Evolutionary conservation across 2,329 filamentous ascomycete genomes (phyloP), one percentile per base, ranked within the genome.

Genomic region (Fusarium chaquense): DNA sequence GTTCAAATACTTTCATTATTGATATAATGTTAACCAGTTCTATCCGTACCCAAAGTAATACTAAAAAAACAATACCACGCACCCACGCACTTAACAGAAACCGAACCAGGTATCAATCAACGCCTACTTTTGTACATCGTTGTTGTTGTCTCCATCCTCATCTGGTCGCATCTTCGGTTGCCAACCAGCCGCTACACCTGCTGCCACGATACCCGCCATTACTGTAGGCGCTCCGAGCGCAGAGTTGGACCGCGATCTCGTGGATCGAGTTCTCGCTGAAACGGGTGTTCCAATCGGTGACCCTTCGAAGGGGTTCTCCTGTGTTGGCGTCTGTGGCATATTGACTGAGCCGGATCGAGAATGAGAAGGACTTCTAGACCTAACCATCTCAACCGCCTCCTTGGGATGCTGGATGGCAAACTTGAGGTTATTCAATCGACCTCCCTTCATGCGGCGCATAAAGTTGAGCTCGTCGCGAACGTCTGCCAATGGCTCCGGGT

Each of bases 201-300:
- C 92, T 11, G 91, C 92, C 51, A 94, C 88, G 61, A 94, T 90
- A 65, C 92, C 92, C n/a, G 92, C 91, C 92, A 94, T 94, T 65
- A 93, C 91, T 10, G 90, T 89, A 3, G 91, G 90, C 3, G 91
- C 90, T 13, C 90, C 91, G 13, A 94, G 84, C 3, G 91, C 91
- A 30, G 91, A 93, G 78, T 90, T 90, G 41, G 86, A 88, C 60
- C 89, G 82, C 58, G 89, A 89, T 64, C 89, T 84, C 73, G 83
- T 91, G 44, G 90, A 92, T 70, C 90, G 85, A 52, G 91, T 92
- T 53, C 91, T 84, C 87, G 51, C 91, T 58, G 88, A 85, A 75
- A 90, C 87, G 6, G 84, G 89, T 52, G 83, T 91, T 74, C 76
- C 86, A 78, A 74, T 86, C 73, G 77, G 83, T 8, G 81, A 82